Base-by-base conservation (phyloP, 2,329 filamentous ascomycete genomes). In the Hymenoscyphus infarciens region DNA sequence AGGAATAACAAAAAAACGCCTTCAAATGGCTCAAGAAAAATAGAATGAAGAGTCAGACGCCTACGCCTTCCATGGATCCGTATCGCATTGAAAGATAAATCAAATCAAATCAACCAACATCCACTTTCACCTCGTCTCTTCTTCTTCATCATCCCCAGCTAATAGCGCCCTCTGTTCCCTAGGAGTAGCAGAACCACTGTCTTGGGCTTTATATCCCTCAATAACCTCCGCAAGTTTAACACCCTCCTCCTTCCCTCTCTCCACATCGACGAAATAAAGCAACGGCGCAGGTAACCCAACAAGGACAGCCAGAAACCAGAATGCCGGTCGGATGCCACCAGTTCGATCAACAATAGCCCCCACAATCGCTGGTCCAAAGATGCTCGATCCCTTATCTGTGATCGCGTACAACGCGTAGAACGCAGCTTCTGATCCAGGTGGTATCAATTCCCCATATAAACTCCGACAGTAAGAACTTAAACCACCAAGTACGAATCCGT, bases 381-480 rank as follows among this genome's bases (percentile, higher is more conserved):
- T 82, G 73, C 91, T 96, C 25, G 90, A 95, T 0, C 94, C 93
- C 76, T 99, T 99, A 75, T 99, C 95, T 1, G 95, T 98, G 67
- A 98, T 97, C 39, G 95, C 95, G 74, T 98, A 99, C 1, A 99
- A 81, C 0, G 94, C 93, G 74, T 96, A 99, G 74, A 99, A 99
- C 0, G 94, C 93, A 0, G 95, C 93, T 77, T 99, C 95, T 33
- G 90, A 96, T 3, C 95, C 95, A 0, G 92, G 91, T 1, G 95
- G 95, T 61, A 99, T 96, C 62, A 99, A 82, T 75, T 98, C 93
- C 45, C 92, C 93, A 73, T 91, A 99, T 4, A 99, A 82, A 64
- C 91, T 93, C 52, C 95, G 88, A 74, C 95, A 98, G 76, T 98
- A 97, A 27, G 89, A 90, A 63, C 90, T 92, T 49, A 99, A 79